Percentiles rank a stretch among this genome's conserved stretches.
Evolutionary conservation across 345 rosid species (phyloP).

Genomic region (Lepidium africanum): DNA sequence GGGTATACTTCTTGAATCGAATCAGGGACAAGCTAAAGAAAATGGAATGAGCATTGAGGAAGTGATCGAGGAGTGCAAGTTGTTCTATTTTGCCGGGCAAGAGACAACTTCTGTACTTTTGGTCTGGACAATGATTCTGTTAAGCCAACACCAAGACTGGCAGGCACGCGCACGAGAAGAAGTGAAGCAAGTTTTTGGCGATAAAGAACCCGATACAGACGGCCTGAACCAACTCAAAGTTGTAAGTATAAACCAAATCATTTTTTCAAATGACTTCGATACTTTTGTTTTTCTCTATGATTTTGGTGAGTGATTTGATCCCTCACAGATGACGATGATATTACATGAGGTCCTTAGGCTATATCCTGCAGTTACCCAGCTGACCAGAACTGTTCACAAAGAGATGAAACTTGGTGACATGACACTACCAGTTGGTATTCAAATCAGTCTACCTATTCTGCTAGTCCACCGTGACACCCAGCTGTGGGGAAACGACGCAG

Average conservation of each 20-base stretch:
- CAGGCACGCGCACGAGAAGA: slow-evolving; percentile 52
- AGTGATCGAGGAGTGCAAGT: slow-evolving; percentile 54
- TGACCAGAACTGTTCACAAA: background rate
- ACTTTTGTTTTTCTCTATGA: background rate
- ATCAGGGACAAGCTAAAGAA: slow-evolving; percentile 23
- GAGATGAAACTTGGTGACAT: slow-evolving; percentile 32
- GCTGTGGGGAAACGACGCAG: slow-evolving; percentile 41
- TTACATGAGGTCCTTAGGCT: slow-evolving; percentile 38
- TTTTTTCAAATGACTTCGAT: background rate
- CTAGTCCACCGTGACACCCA: slow-evolving; percentile 32
- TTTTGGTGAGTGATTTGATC: background rate
- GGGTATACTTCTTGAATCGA: slow-evolving; percentile 37
- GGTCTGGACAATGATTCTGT: slow-evolving; percentile 47
- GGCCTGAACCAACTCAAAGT: slow-evolving; percentile 34
- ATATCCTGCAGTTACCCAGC: slow-evolving; percentile 13
- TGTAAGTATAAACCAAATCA: slow-evolving; percentile 22
- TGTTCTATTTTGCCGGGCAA: slow-evolving; percentile 53
- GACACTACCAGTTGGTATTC: slow-evolving; percentile 21
- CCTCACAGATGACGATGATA: slow-evolving; percentile 31
- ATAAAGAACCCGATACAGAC: slow-evolving; percentile 20
- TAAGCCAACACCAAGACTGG: slow-evolving; percentile 46
- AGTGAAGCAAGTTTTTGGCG: slow-evolving; percentile 37
- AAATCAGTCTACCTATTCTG: background rate
- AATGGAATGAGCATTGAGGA: slow-evolving; percentile 34
- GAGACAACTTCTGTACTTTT: slow-evolving; percentile 48